Evolutionary conservation across 2,329 filamentous ascomycete species (phyloP).

Genomic region (Drechslerella stenobrocha): DNA sequence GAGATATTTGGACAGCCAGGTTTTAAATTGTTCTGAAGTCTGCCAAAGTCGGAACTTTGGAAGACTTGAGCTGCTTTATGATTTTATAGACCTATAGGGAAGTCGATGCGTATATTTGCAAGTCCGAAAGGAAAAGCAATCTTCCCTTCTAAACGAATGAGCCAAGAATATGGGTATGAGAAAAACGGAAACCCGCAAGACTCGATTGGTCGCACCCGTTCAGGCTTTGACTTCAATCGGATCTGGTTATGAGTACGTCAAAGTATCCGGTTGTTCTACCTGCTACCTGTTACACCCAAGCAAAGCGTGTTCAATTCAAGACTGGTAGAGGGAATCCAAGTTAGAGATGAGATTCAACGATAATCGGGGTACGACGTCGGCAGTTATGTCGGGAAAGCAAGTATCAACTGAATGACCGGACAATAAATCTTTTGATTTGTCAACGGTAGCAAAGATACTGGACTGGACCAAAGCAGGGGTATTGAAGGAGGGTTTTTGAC

Average conservation of each 20-base stretch:
- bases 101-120: conserved; percentile 35
- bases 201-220: conserved; percentile 8
- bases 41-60: conserved; percentile 49
- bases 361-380: conserved; percentile 9
- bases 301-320: conserved; percentile 4
- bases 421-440: conserved; percentile 27
- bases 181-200: neutral
- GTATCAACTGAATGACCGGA: conserved; percentile 37
- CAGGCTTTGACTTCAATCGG: conserved; percentile 4
- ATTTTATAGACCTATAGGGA: conserved; percentile 21
- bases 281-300: neutral
- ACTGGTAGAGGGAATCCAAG: conserved; percentile 8
- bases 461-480: conserved; percentile 13
- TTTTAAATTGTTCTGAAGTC: conserved; percentile 47
- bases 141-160: conserved; percentile 10
- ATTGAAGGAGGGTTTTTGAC: no score
- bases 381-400: conserved; percentile 20
- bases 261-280: conserved; percentile 14
- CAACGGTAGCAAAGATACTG: conserved; percentile 36
- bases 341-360: conserved; percentile 8
- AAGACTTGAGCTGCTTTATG: conserved; percentile 30
- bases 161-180: neutral
- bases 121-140: conserved; percentile 33
- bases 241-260: conserved; percentile 1
- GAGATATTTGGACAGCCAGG: conserved; percentile 49